Base-by-base conservation (phyloP, 2,329 filamentous ascomycete genomes). In the Onygenales sp. region DNA sequence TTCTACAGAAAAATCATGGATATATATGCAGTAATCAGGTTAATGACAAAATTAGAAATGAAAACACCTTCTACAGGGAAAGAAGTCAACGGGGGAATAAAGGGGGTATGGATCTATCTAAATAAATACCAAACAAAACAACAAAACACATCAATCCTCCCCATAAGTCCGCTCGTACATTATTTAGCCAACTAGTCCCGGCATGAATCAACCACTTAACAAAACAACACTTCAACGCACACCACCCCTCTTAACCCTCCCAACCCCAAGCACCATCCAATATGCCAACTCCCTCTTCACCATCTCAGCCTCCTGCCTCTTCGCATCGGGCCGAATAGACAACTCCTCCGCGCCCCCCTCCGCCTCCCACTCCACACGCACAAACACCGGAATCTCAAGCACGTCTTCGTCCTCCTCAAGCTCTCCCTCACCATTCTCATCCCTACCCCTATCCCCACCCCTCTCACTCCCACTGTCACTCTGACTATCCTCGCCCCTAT, bases 351-450 rank as follows among this genome's bases (percentile, higher is more conserved):
- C 66, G 53, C 73, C 71, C 3, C 78, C 75, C 10, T 82, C 85
- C 7, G 83, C 81, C 55, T 88, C 92, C 84, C 91, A 98, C 68
- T 96, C 91, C 53, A 95, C 79, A 27, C 90, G 81, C 56, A 98
- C 88, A 74, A 95, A 94, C 63, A 98, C 84, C 52, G 93, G 92
- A 61, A 98, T 92, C 76, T 98, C 93, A 42, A 97, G 70, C 33
- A 85, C 72, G 63, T 84, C 79, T 53, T 83, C 79, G 56, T 83
- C 81, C 47, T 79, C 76, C 32, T 70, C 68, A 10, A 72, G 52
- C 39, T 62, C 65, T 17, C 42, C 44, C 14, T 55, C 57, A 31
- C 46, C 53, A 17, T 70, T 65, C 33, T 68, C 67, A 43, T 62
- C 59, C 2, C 65, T 66, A 37, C 60, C 64, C 52, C 68, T 59